Evolutionary conservation across 1,284 basidiomycete genomes (phyloP), one percentile per base, ranked within the genome.

Genomic region (Cryptococcus sp.): DNA sequence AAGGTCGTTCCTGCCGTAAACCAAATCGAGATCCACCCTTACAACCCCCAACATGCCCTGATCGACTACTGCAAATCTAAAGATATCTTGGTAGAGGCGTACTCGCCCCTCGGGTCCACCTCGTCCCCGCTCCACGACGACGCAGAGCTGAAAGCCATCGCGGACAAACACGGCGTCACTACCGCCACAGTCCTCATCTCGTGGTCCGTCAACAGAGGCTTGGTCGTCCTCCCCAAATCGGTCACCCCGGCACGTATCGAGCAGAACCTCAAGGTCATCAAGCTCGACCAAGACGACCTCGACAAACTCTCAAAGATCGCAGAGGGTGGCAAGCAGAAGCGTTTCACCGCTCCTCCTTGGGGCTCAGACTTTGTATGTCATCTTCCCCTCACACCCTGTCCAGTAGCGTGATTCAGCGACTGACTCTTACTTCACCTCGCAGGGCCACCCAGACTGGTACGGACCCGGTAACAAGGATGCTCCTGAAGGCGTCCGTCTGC

Each of bases 61-160:
- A 67, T 88, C 56, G 76, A 81, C 17, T 92, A 85, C 79, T 83
- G 89, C 72, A 82, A 84, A 69, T 79, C 81, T 39, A 86, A 90
- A 73, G 82, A 81, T 39, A 93, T 94, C 67, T 78, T 86, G 27
- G 80, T 89, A 0, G 84, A 91, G 75, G 90, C 90, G 0, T 93
- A 92, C 78, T 91, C 88, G 10, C 92, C 92, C 3, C 83, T 93
- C 30, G 91, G 91, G 5, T 90, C 88, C 19, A 85, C 86, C 7
- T 81, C 75, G 66, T 78, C 80, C 3, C 88, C 89, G 2, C 78
- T 93, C n/a, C 78, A 90, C 55, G 76, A 77, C 17, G 90, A 94
- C 71, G 83, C 86, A 52, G 82, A 83, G 17, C 84, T 90, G 16
- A 62, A 79, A n/a, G 81, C 81, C 61, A 83, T 92, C 56, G 89